Evolutionary conservation across 495 filamentous ascomycete genomes (phyloP).

Genomic region (Penicillium roqueforti): DNA sequence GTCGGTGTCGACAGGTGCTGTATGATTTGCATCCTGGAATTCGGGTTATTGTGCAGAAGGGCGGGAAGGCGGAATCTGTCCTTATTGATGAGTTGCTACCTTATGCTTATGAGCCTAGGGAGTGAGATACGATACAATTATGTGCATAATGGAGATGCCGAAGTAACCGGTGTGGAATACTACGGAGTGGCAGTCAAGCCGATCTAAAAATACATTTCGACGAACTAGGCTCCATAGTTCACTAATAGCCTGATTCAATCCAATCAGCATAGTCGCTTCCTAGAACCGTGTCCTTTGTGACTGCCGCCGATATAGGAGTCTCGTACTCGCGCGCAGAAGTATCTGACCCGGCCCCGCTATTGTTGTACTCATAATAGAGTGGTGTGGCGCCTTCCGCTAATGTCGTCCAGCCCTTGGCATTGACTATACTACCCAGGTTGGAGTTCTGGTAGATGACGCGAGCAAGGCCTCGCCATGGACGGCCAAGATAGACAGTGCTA

Average conservation of each 20-base stretch:
- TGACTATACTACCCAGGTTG: slow-evolving; percentile 51
- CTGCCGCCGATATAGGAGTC: slow-evolving; percentile 41
- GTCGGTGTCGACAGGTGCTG: slow-evolving; percentile 29
- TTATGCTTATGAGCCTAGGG: neutral
- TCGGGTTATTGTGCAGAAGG: slow-evolving; percentile 18
- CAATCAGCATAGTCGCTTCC: slow-evolving; percentile 46
- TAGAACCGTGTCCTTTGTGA: slow-evolving; percentile 48
- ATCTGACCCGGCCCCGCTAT: slow-evolving; percentile 53
- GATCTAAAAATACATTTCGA: neutral
- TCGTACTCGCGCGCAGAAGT: slow-evolving; percentile 54
- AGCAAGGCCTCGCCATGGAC: slow-evolving; percentile 62
- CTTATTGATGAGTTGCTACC: slow-evolving; percentile 2
- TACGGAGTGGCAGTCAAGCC: no score
- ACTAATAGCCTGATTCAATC: slow-evolving; percentile 30
- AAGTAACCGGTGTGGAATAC: no score
- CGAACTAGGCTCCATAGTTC: neutral
- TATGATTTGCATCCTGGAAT: slow-evolving; percentile 27
- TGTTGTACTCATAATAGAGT: slow-evolving; percentile 57
- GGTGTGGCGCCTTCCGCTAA: slow-evolving; percentile 43
- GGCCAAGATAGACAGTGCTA: slow-evolving; percentile 59
- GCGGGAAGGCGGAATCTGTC: slow-evolving; percentile 12
- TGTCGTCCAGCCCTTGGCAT: slow-evolving; percentile 55
- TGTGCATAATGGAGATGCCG: no score
- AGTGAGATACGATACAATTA: no score
- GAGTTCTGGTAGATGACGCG: slow-evolving; percentile 64